These are phyloP conservation scores for Myriangium duriaei DNA, from an alignment of 2,329 filamentous ascomycete species.

Conservation along the genomic window DNA sequence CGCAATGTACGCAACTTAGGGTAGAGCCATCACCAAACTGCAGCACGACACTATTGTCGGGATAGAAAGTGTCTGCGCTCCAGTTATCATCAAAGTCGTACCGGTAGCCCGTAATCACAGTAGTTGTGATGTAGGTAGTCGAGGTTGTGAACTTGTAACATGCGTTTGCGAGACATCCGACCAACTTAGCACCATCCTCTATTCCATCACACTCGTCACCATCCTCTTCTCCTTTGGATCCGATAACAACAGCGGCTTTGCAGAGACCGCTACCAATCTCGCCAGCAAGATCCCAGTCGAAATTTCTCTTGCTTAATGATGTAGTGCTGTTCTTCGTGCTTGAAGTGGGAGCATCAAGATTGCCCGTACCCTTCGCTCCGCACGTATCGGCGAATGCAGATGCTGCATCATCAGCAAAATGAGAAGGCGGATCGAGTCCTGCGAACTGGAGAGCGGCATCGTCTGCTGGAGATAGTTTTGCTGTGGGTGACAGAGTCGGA, in stretches of 20 bases:
- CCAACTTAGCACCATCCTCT: neutral
- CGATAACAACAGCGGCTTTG: neutral
- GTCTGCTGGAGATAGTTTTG: neutral
- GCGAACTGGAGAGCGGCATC: neutral
- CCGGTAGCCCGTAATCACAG: neutral
- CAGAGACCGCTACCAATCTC: neutral
- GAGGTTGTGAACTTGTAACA: neutral
- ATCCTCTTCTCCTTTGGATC: neutral
- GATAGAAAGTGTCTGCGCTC: neutral
- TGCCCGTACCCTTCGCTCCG: neutral
- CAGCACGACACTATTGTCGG: neutral
- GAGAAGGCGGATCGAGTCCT: neutral
- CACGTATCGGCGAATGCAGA: neutral
- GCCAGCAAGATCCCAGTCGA: neutral
- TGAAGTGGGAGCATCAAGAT: neutral
- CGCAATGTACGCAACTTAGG: slow-evolving; percentile 2
- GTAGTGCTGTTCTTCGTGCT: neutral
- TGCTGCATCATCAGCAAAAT: neutral
- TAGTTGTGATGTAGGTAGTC: neutral
- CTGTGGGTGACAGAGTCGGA: neutral
- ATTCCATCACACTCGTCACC: neutral
- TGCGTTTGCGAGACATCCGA: slow-evolving; percentile 1
- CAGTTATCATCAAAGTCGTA: neutral
- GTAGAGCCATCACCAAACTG: neutral
- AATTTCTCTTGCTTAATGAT: neutral